Base-by-base conservation (phyloP, 2,329 filamentous ascomycete species). In the Teratosphaeria nubilosa region DNA sequence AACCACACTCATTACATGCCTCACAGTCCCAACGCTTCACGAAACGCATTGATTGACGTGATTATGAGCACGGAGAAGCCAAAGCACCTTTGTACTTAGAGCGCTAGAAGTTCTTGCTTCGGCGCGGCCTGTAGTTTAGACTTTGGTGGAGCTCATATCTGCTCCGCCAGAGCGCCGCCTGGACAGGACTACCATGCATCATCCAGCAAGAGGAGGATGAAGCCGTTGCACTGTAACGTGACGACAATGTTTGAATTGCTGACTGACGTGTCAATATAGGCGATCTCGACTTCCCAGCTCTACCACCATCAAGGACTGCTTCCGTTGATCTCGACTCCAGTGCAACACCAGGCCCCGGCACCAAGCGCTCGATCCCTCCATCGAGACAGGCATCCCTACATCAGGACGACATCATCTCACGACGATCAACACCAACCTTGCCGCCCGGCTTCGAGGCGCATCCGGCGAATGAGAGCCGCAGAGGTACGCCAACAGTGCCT, bases 401-500 rank as follows among this genome's bases (percentile, higher is more conserved):
- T n/a, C 63, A 67, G 27, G 62, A 66, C 24, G 65, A 68, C 27
- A 50, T 41, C 50, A 41, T 34, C 48, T 68, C 65, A 27, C 65
- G 70, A 9, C 63, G 64, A 51, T 68, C 69, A 2, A 73, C 71
- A 27, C 70, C 71, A 7, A 67, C 70, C 14, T 65, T 73, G 10
- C 70, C 70, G 13, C 71, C 71, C 10, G 70, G 70, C n/a, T 68
- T 73, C 56, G 70, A 72, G 60, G 63, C 58, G 13, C 62, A 67
- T 51, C 22, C 64, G n/a, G 63, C 62, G 34, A 67, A 71, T 48
- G 72, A 73, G 57, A 71, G 72, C 54, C 71, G 75, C 37, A 72
- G 74, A 25, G 68, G 75, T 14, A 78, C 76, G 10, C 76, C 76
- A 1, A 73, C 74, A 1, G 70, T 78, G 30, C 77, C 77, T 13